Base-by-base conservation (phyloP, 805 yeast species). In the Pachysolen tannophilus region DNA sequence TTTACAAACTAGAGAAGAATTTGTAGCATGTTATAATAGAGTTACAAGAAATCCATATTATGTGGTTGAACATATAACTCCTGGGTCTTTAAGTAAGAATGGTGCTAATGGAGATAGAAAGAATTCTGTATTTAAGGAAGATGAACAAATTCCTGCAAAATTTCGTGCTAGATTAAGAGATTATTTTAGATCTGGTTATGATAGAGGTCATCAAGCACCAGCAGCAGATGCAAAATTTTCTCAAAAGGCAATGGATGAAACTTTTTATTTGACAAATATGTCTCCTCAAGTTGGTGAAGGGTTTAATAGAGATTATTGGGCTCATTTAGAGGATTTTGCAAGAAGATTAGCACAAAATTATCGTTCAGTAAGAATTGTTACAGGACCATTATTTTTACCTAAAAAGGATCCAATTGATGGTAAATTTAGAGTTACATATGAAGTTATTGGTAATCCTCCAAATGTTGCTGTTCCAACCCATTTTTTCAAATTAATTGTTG, bases 201-300 rank as follows among this genome's bases (percentile, higher is more conserved):
- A 92, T 56, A 65, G 97, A 44, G 98, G 98, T 5, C 98, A 92
- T 58, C 86, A 84, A 49, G 97, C 95, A 0, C 97, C 98, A 3
- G 98, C 98, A 5, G 97, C 97, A 0, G 83, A 92, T 56, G 97
- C 97, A 18, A 87, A 85, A 53, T 92, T 76, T 60, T 75, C 77
- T 21, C 98, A 92, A 58, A 47, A 55, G 14, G 97, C 97, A 14
- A 90, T 92, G 97, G 81, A 92, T 58, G 95, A 90, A 55, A 92
- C 98, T 0, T 92, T 92, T 51, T 75, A 65, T 43, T 63, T 92
- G 47, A 80, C 95, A 5, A 92, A 92, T 58, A 90, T 92, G 69
- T 75, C 94, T 6, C 98, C 98, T 1, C 98, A 92, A 56, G 95
- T 92, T 3, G 98, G 98, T 3, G 94, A 82, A 5, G 98, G 98